These are phyloP conservation scores for Gigaspora rosea DNA, from an alignment of 192 early-diverging fungal species.

Conservation along the genomic window DNA sequence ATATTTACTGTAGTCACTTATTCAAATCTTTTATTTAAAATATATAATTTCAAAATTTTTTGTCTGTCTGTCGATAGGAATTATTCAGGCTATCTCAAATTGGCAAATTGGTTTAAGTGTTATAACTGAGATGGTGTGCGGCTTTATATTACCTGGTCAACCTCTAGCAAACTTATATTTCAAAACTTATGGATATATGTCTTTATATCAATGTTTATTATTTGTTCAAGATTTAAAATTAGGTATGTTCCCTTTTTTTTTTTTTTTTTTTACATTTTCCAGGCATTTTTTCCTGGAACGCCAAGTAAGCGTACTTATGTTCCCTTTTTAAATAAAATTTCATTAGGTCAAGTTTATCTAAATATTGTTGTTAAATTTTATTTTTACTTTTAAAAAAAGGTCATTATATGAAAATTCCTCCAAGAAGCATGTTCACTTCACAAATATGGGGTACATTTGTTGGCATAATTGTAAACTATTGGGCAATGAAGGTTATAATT, in stretches of 20 bases:
- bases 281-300: too few species aligned
- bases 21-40: neutral
- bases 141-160: constrained; percentile 52
- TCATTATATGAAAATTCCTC: constrained; percentile 69
- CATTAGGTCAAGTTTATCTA: neutral
- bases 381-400: neutral
- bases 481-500: constrained; percentile 32
- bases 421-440: constrained; percentile 59
- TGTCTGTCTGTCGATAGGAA: neutral
- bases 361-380: neutral
- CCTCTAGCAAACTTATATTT: constrained; percentile 57
- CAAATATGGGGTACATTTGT: constrained; percentile 60
- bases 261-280: too few species aligned
- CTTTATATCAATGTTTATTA: constrained; percentile 73
- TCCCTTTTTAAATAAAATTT: too few species aligned
- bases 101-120: constrained; percentile 55
- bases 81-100: constrained; percentile 57
- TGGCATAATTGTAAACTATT: constrained; percentile 41
- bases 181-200: constrained; percentile 58
- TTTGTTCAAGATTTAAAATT: constrained; percentile 76
- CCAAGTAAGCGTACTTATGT: too few species aligned
- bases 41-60: neutral
- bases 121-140: constrained; percentile 61
- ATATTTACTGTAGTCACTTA: neutral
- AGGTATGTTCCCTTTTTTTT: too few species aligned